Evolutionary conservation across 495 filamentous ascomycete species (phyloP), one percentile per base, ranked within the genome.

Genomic region (Hyaloscypha variabilis): DNA sequence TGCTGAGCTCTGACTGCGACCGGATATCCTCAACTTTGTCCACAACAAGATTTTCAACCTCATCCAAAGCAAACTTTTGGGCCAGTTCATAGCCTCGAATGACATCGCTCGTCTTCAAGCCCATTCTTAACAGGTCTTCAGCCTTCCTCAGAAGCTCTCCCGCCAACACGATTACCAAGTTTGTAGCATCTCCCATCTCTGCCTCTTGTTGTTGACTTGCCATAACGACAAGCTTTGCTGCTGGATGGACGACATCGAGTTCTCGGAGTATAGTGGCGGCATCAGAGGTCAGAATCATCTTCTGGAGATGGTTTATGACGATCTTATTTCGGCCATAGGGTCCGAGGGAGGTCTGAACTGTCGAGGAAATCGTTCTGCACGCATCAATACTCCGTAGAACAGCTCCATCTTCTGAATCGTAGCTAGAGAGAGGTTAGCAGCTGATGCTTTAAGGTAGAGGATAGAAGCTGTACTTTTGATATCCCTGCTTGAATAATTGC

Each of bases 261-360:
- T 99, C 96, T 72, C 93, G 90, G 61, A 99, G 83, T 68, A 99
- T 99, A 28, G 95, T 97, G 67, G 96, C 96, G 46, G 96, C 96
- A 75, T 99, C 96, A 53, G 93, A 97, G 64, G 96, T 99, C 64
- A 99, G 85, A 67, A 97, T 94, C 95, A 98, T 97, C 84, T 99
- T 99, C 80, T 97, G 93, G 64, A 99, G 84, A 81, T 99, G 96
- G 81, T 98, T 99, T 84, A 99, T 97, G 81, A 99, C 92, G 77
- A 99, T 97, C 83, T 99, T 99, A 83, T 98, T 99, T 77, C 96
- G 91, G 74, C 96, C 96, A 76, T 95, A 97, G 59, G 96, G 96
- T 57, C 96, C 95, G 42, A 99, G 85, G 55, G 94, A 98, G 57
- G 96, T 97, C 81, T 96, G 92, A 31, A 99, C 96, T 55, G 96